Evolutionary conservation across 306 rosid species (phyloP).

Genomic region (Citrullus amarus): DNA sequence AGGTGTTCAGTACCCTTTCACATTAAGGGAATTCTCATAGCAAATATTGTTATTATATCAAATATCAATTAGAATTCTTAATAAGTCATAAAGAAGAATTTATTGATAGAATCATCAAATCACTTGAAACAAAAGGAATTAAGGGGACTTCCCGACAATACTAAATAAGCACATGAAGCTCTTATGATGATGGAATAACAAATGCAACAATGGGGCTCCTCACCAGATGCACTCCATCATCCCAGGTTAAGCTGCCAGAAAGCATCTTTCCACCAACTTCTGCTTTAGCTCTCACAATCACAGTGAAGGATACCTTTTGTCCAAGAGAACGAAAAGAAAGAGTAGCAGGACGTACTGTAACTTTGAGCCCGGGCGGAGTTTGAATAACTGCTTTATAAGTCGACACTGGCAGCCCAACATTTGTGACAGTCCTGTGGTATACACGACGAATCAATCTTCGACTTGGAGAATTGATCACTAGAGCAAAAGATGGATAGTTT

Average conservation of each 20-base stretch:
- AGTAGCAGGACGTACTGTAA: slow-evolving; percentile 21
- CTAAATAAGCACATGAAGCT: neutral
- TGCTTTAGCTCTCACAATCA: neutral
- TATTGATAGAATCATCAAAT: neutral
- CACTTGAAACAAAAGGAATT: neutral
- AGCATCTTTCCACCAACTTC: neutral
- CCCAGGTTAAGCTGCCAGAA: slow-evolving; percentile 16
- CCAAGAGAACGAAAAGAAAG: slow-evolving; percentile 19
- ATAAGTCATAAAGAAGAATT: neutral
- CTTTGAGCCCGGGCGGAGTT: slow-evolving; percentile 16
- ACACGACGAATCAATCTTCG: slow-evolving; percentile 4
- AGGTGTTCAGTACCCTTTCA: neutral
- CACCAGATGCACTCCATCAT: slow-evolving; percentile 18
- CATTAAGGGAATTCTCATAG: neutral
- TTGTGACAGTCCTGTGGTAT: slow-evolving; percentile 33
- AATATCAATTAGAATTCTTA: neutral
- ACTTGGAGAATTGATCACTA: neutral
- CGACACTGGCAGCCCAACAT: slow-evolving; percentile 24
- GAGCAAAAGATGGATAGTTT: slow-evolving; percentile 43
- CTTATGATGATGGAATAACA: neutral
- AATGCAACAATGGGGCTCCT: slow-evolving; percentile 23
- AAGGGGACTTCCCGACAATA: neutral
- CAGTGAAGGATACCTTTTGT: slow-evolving; percentile 18
- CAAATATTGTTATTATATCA: neutral
- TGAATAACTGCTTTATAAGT: slow-evolving; percentile 21